These are phyloP conservation scores for Biscogniauxia mediterranea DNA, from an alignment of 2,329 filamentous ascomycete genomes.

Conservation along the genomic window DNA sequence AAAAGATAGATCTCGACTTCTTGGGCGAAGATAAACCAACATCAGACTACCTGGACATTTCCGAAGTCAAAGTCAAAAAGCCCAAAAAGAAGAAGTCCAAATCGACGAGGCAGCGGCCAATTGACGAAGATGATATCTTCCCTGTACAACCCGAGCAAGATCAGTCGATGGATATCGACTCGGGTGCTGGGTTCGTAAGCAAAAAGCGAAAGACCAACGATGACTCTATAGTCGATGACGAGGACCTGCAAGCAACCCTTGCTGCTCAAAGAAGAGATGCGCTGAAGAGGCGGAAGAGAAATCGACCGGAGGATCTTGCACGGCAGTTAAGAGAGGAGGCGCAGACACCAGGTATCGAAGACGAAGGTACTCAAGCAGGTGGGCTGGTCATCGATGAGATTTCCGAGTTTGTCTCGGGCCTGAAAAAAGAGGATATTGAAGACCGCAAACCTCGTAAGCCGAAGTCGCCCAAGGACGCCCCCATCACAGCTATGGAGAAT, in stretches of 20 bases:
- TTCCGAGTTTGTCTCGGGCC: slow-evolving; percentile 85
- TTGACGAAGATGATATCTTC: slow-evolving; percentile 63
- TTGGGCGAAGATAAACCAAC: slow-evolving; percentile 60
- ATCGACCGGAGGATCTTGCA: slow-evolving; percentile 82
- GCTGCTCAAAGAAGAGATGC: slow-evolving; percentile 79
- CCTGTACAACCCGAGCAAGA: slow-evolving; percentile 42
- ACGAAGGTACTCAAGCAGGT: slow-evolving; percentile 42
- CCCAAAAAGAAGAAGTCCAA: slow-evolving; percentile 89
- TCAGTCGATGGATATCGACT: slow-evolving; percentile 74
- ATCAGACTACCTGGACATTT: slow-evolving; percentile 86
- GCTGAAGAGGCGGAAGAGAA: slow-evolving; percentile 88
- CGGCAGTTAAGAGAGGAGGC: slow-evolving; percentile 70
- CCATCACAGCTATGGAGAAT: slow-evolving; percentile 44
- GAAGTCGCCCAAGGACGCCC: slow-evolving; percentile 36
- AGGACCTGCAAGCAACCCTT: slow-evolving; percentile 84
- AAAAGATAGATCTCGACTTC: slow-evolving; percentile 71
- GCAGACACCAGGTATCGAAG: slow-evolving; percentile 48
- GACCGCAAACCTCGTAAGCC: slow-evolving; percentile 52
- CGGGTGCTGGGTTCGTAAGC: slow-evolving; percentile 41
- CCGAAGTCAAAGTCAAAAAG: slow-evolving; percentile 90
- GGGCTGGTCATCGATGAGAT: slow-evolving; percentile 95
- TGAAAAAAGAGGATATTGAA: slow-evolving; percentile 64
- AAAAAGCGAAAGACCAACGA: slow-evolving; percentile 67
- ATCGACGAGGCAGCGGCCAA: slow-evolving; percentile 65
- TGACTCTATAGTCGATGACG: slow-evolving; percentile 79